phyloP scores from a whole-genome alignment of 192 early-diverging fungal species.

The Coemansia sp. region DNA sequence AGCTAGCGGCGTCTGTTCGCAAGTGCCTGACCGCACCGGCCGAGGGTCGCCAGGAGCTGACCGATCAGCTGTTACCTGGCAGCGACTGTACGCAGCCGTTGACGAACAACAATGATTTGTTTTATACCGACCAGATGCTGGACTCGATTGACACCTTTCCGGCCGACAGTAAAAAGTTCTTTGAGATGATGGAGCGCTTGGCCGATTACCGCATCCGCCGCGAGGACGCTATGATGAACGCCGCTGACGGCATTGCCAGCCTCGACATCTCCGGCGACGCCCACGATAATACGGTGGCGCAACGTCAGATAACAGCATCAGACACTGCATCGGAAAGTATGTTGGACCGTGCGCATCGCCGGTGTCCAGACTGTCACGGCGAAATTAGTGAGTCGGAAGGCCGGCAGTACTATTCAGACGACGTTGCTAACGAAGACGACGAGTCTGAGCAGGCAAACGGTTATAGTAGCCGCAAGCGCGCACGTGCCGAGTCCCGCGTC shows the following conservation, averaged over 20 bases:
- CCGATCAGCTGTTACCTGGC: conserved; percentile 6
- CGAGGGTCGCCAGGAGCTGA: conserved; percentile 14
- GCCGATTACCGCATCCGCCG: conserved; percentile 87
- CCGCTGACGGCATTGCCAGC: conserved; percentile 22
- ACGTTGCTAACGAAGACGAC: conserved; percentile 5
- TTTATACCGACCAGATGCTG: conserved; percentile 51
- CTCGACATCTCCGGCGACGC: conserved; percentile 45
- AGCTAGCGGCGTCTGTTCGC: conserved; percentile 4
- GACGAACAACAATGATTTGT: conserved; percentile 44
- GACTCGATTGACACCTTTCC: conserved; percentile 45
- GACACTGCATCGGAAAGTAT: conserved; percentile 6
- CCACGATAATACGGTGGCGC: conserved; percentile 39
- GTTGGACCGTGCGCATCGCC: conserved; percentile 18
- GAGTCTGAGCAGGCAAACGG: conserved; percentile 7
- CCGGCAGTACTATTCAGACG: conserved; percentile 20
- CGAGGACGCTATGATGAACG: conserved; percentile 59
- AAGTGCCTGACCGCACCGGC: conserved; percentile 12
- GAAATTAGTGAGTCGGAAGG: conserved; percentile 45
- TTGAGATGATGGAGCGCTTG: conserved; percentile 94
- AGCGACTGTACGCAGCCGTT: conserved; percentile 6
- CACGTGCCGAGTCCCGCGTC: conserved; percentile 19
- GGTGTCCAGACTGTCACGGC: conserved; percentile 48
- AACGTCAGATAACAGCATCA: too few species aligned
- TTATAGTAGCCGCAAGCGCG: conserved; percentile 25
- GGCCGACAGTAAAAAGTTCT: conserved; percentile 92